These are phyloP conservation scores for Sporisorium sorghi DNA, from an alignment of 1,284 basidiomycete species.

Conservation along the genomic window DNA sequence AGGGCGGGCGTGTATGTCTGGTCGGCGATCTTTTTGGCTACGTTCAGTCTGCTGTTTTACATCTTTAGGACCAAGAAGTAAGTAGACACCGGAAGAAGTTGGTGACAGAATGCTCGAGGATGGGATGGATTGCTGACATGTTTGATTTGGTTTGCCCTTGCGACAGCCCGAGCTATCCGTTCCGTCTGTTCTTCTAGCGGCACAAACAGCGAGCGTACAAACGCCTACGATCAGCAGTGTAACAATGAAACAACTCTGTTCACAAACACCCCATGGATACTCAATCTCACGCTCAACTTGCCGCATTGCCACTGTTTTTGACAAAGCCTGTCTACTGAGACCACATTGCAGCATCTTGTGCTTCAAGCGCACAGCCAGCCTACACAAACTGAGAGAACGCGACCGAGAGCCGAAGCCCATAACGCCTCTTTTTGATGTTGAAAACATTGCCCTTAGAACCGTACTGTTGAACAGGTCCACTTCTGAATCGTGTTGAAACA, in stretches of 20 bases:
- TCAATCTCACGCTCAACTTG: not conserved
- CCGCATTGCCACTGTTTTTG: too few species aligned
- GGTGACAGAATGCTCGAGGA: not conserved
- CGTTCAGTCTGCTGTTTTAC: conserved; percentile 88
- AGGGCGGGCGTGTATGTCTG: conserved; percentile 88
- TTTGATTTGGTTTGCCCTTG: not conserved
- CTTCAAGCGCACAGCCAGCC: too few species aligned
- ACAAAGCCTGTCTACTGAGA: not conserved
- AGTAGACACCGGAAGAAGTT: conserved; percentile 60
- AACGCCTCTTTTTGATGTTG: too few species aligned
- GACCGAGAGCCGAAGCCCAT: too few species aligned
- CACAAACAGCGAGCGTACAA: not conserved
- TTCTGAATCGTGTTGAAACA: conserved; percentile 2
- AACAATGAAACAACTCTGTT: not conserved
- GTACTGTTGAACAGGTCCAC: not conserved
- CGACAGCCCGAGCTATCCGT: conserved; percentile 54
- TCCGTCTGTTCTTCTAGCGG: conserved; percentile 52
- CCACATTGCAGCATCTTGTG: too few species aligned
- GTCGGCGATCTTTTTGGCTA: conserved; percentile 82
- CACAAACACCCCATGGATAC: not conserved
- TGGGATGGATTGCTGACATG: not conserved
- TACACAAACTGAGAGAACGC: too few species aligned
- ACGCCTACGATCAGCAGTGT: not conserved
- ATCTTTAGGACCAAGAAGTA: conserved; percentile 93
- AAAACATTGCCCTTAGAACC: too few species aligned